These are phyloP conservation scores for Russula foetens DNA, from an alignment of 768 basidiomycete genomes.

Conservation along the genomic window DNA sequence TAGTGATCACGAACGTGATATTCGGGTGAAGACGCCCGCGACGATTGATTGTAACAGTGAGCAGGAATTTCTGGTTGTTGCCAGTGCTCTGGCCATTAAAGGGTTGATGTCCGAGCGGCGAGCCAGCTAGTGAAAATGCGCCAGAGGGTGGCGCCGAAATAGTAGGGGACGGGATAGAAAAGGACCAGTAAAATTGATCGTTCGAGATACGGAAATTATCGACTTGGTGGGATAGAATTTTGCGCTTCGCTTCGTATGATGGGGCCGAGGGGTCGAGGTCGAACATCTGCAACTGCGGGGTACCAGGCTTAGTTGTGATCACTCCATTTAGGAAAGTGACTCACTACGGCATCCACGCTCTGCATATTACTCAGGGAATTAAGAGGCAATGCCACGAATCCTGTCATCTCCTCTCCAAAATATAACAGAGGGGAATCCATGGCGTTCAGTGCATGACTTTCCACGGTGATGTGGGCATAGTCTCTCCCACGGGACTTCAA, in stretches of 20 bases:
- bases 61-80: not conserved
- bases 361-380: not conserved
- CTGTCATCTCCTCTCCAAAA: slow-evolving; percentile 10
- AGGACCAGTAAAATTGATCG: slow-evolving; percentile 7
- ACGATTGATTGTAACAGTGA: slow-evolving; percentile 9
- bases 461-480: slow-evolving; percentile 4
- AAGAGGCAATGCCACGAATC: slow-evolving; percentile 1
- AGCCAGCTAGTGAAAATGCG: not conserved
- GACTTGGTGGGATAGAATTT: not conserved
- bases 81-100: not conserved
- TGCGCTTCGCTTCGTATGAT: not conserved
- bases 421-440: not conserved
- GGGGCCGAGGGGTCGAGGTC: not conserved
- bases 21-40: not conserved
- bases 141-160: not conserved
- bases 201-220: not conserved
- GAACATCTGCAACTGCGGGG: not conserved
- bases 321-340: not conserved
- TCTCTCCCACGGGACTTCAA: slow-evolving; percentile 10
- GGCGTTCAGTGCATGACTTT: not conserved
- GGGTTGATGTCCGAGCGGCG: not conserved
- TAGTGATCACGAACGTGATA: slow-evolving; percentile 2
- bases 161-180: not conserved
- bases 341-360: slow-evolving; percentile 13
- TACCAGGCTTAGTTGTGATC: not conserved